Evolutionary conservation across 768 basidiomycete species (phyloP), one percentile per base, ranked within the genome.

Genomic region (Erythrobasidium yunnanense): DNA sequence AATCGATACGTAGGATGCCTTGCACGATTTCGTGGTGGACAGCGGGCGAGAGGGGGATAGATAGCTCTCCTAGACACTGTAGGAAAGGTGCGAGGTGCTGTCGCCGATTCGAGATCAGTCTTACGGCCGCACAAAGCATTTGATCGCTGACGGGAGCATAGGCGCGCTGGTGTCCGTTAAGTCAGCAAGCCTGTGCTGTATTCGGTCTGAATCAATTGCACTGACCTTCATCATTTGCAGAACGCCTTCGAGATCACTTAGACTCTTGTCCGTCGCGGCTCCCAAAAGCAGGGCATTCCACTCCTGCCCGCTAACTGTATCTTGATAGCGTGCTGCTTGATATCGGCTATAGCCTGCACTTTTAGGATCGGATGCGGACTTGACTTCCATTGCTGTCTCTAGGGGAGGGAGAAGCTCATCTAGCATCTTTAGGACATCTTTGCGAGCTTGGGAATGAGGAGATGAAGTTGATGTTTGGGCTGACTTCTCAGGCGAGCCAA

Each of bases 1-100:
- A 8, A n/a, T 13, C 46, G 27, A 27, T 30, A 17, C 30, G 30
- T 17, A 67, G 27, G 22, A 38, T 22, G 15, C 33, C 38, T 1
- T 13, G 15, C 22, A 67, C 30, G 56, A 67, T 22, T 30, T 38
- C 38, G 1, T 82, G 82, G 0, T 71, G 76, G 18, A 67, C 70
- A 27, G 67, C n/a, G 5, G 47, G 35, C 6, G 56, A 45, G 29
- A 58, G 42, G 4, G 33, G 25, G 38, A 38, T 58, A 22, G 30
- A 15, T 23, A 29, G 30, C 15, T 34, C 5, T 34, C 38, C 27
- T 17, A 55, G 35, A 22, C 38, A 55, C 15, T 34, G 35, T 15
- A 42, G 45, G 27, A 58, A 46, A 33, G 23, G 27, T 22, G 56
- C 38, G 4, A 58, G 25, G 45, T 45, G 42, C 33, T 34, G 32